Evolutionary conservation across 176 grass and related monocot species (phyloP), one percentile per base, ranked within the genome.

Genomic region (Musa schizocarpa): DNA sequence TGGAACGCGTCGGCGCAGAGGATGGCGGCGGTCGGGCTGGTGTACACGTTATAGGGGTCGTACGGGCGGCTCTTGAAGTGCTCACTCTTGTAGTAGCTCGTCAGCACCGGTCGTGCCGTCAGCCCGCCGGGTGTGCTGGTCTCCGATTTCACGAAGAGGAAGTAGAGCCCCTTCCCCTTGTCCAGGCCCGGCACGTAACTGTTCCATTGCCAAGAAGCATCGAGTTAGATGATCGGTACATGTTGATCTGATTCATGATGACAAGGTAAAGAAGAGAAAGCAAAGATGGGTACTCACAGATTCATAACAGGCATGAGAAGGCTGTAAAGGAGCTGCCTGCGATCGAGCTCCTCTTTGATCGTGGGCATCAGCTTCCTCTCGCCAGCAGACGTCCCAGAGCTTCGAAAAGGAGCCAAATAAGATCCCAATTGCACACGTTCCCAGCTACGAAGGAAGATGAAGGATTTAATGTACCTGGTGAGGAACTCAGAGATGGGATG

Each of bases 401-500:
- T 88, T 57, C 34, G 63, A 11, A 12, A 65, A 24, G 25, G 26
- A 9, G 7, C 22, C 13, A 56, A n/a, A 57, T 26, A 3, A 54
- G 16, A 55, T 74, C 1, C 9, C 6, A 8, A 11, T 26, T n/a
- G 11, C 71, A 57, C 9, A 0, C 54, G 20, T 62, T 62, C 57
- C 20, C 17, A 9, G 8, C 10, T 25, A 9, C 13, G 54, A 12
- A 13, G 14, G 20, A 9, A 12, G 1, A 75, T 3, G 0, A 14
- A 17, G 16, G 52, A 50, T 29, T 20, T 11, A 68, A 13, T 71
- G 2, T 81, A 89, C 83, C 87, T 92, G 2, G 89, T 92, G 80
- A 92, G 83, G 74, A 92, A 88, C 80, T 92, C 89, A 2, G 89
- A 88, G 69, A 92, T 83, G 0, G 89, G 89, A 43, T 92, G 83